A percentile compares a stretch with the other conserved stretches of the same genome.
Evolutionary conservation across 2,329 filamentous ascomycete genomes (phyloP).

Genomic region (Rutstroemia sydowiana): DNA sequence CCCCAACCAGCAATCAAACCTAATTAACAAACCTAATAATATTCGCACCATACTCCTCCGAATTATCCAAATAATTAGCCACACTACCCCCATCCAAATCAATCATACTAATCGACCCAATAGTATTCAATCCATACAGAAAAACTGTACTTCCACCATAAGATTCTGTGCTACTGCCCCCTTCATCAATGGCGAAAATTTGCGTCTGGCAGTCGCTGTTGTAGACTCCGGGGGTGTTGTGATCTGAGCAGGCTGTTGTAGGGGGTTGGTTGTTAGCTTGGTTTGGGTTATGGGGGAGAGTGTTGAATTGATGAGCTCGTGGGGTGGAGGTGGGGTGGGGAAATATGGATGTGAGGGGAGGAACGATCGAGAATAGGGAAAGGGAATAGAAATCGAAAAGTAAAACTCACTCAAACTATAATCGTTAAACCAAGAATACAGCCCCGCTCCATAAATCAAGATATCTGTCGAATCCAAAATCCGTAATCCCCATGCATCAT

Average conservation of each 20-base stretch:
- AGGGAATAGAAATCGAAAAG: not conserved
- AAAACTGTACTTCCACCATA: slow-evolving; percentile 10
- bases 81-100: slow-evolving; percentile 11
- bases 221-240: not conserved
- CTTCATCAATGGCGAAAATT: slow-evolving; percentile 19
- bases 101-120: slow-evolving; percentile 20
- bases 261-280: not conserved
- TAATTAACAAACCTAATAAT: slow-evolving; percentile 15
- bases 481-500: slow-evolving; percentile 58
- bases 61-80: slow-evolving; percentile 13
- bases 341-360: no score
- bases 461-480: slow-evolving; percentile 45
- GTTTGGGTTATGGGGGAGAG: not conserved
- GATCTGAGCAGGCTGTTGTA: slow-evolving; percentile 11
- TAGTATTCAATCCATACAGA: slow-evolving; percentile 19
- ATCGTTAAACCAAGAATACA: slow-evolving; percentile 54
- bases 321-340: no score
- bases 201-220: slow-evolving; percentile 19
- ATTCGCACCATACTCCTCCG: slow-evolving; percentile 15
- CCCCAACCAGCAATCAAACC: no score
- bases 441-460: slow-evolving; percentile 44
- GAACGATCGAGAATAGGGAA: not conserved
- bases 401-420: slow-evolving; percentile 33
- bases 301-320: no score
- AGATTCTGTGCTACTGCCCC: not conserved